Base-by-base conservation (phyloP, 768 basidiomycete genomes). In the Stropharia rugosoannulata region DNA sequence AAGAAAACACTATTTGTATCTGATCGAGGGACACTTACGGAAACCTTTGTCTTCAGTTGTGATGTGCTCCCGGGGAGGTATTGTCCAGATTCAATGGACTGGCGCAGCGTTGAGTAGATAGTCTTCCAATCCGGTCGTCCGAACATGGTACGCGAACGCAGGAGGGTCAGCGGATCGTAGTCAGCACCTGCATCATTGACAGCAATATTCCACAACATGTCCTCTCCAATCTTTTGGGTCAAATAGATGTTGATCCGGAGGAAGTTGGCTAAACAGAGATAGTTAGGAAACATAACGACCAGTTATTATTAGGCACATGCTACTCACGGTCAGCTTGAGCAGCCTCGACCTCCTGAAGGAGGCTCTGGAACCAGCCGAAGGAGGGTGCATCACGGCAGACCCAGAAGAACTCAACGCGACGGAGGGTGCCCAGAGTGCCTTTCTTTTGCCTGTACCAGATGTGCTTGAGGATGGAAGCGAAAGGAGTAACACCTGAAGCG, bases 301-400 rank as follows among this genome's bases (percentile, higher is more conserved):
- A 18, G 39, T 36, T 38, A 49, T 1, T 19, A 35, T n/a, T 32
- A 29, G 48, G 36, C 15, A 41, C 35, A 9, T 49, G 42, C 22
- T 11, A 80, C 90, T 78, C 67, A 93, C 93, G 90, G 77, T 95
- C 91, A 36, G 85, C 85, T 67, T 95, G 93, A 43, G 90, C 89
- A 47, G 84, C 85, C 69, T 97, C 95, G 44, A 97, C 86, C 68
- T 94, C 87, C 65, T 89, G 87, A 57, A 97, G 78, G 50, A 97
- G 74, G 58, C 81, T 86, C 70, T 95, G 92, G 83, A 98, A 96
- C 95, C 95, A 97, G 63, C 93, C 94, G 65, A 97, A 94, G n/a
- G 90, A 91, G n/a, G 92, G 92, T n/a, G 90, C 85, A 62, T 95
- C 91, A 68, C 91, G 87, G 69, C 88, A 91, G 59, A 93, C 82